Base-by-base conservation (phyloP, 495 filamentous ascomycete species). In the Astrocystis sublimbata region DNA sequence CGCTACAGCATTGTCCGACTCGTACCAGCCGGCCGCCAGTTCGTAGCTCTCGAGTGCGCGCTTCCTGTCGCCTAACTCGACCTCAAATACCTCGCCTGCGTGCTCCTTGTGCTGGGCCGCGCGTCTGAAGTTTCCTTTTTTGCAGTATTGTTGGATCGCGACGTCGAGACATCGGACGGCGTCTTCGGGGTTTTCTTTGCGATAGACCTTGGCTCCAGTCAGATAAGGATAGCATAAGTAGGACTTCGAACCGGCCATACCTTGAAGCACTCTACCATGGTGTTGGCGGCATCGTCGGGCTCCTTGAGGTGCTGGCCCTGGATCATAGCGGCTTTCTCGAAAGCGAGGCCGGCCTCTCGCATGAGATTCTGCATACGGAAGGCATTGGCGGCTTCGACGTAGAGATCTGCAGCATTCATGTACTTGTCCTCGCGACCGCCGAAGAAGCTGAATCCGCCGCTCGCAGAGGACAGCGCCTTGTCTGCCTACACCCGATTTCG, bases 61-160 rank as follows among this genome's bases (percentile, higher is more conserved):
- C 74, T 89, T 88, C 60, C 78, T 78, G 76, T 97, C 90, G 9
- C 86, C 85, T 23, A 94, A 70, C 66, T 96, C 91, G 4, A 83
- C 75, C 77, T 97, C 92, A 68, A 88, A 89, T 38, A 96, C 69
- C 71, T 96, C 92, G 23, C 86, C 93, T 60, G 93, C 78, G 65
- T 89, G 87, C 70, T 97, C 89, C 76, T 96, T 88, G 68, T 94
- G 88, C 31, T 89, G 89, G 21, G 94, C 93, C 4, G 94, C 92
- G 31, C 94, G 83, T 61, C 93, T 81, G 75, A 93, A 90, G 72
- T 96, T 96, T 53, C 92, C 93, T 73, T 89, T 90, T 61, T 83
- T 71, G 47, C 88, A 89, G 71, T 93, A 96, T 72, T 93, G 88
- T 30, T 82, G 76, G 68, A 97, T 92, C 19, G 91, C 89, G 61